Evolutionary conservation across 75 land plant genomes (phyloP).

Genomic region (Sequoia sempervirens): DNA sequence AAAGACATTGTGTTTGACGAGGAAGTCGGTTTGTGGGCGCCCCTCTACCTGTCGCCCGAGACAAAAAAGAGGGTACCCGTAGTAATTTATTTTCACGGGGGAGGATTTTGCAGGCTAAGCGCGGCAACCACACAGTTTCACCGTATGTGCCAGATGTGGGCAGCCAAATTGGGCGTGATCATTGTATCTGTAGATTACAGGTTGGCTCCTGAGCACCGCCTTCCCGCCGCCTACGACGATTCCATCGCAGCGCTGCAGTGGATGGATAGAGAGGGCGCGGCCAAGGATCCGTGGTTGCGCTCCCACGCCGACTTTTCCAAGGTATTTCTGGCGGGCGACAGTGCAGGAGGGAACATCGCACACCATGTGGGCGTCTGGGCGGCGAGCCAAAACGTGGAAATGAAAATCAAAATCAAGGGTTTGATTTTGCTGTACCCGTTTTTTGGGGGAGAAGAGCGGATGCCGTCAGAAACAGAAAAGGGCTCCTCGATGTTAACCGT

Average conservation of each 20-base stretch:
- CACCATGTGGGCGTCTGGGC: conserved; percentile 13
- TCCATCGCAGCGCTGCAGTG: conserved; percentile 5
- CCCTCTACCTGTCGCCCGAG: conserved; percentile 19
- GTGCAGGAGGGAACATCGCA: conserved; percentile 37
- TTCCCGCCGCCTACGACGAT: conserved; percentile 37
- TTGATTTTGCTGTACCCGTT: background rate
- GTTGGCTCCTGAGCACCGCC: conserved; percentile 33
- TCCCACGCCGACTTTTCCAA: conserved; percentile 9
- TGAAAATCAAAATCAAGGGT: background rate
- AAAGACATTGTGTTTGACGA: conserved; percentile 20
- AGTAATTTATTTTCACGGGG: conserved; percentile 37
- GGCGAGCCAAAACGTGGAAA: background rate
- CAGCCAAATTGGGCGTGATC: conserved; percentile 6
- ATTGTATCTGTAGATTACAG: conserved; percentile 38
- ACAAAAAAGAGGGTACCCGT: conserved; percentile 11
- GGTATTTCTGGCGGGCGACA: conserved; percentile 28
- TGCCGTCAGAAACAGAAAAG: too few relatives aligned
- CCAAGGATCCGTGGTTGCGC: background rate
- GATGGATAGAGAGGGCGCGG: background rate
- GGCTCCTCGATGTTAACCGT: too few relatives aligned
- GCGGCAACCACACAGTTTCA: conserved; percentile 3
- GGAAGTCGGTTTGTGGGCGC: conserved; percentile 22
- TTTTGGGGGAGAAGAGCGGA: too few relatives aligned
- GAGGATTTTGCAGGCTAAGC: conserved; percentile 19
- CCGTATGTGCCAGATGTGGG: conserved; percentile 15